Evolutionary conservation across 2,329 filamentous ascomycete species (phyloP), one percentile per base, ranked within the genome.

Genomic region (Thermothelomyces thermophilus): DNA sequence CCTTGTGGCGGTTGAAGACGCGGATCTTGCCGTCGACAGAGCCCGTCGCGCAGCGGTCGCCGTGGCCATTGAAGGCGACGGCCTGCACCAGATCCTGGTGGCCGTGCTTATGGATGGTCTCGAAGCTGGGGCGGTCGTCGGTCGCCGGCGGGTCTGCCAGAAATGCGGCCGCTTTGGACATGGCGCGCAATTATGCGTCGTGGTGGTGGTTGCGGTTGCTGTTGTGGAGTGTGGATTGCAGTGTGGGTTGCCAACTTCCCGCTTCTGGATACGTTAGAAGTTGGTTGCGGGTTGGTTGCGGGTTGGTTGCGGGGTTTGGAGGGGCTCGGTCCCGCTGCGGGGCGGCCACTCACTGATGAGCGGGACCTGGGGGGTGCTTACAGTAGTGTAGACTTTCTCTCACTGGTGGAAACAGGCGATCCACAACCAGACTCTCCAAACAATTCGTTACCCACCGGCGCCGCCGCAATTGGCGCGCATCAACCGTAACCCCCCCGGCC

Each of bases 1-100:
- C 85, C 58, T 83, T 83, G 63, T 93, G 85, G 41, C 84, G 79
- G 68, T 91, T 88, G 77, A 91, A 96, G 55, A 96, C 86, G 64
- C 90, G 89, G 62, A 97, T 85, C 66, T 86, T 88, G 66, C 95
- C 91, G 67, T 97, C 91, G 16, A 91, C 87, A 16, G 89, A 93
- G 30, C 89, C 90, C 2, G 90, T 93, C 36, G 90, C 87, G 73
- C 91, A 90, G 59, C 90, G 87, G 61, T 89, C 90, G 60, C 90
- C 91, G 66, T 95, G 95, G 58, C 83, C 84, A 68, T 96, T 96
- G 76, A 94, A 95, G 58, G 88, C 85, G 54, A 91, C 83, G 48
- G 88, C 85, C 57, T 90, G 83, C 45, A 94, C 86, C 39, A 93
- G 76, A 65, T 94, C 87, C 62, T 82, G 80, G 68, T 90, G 86